Evolutionary conservation across 257 asterid genomes (phyloP).

Genomic region (Nicotiana noctiflora): DNA sequence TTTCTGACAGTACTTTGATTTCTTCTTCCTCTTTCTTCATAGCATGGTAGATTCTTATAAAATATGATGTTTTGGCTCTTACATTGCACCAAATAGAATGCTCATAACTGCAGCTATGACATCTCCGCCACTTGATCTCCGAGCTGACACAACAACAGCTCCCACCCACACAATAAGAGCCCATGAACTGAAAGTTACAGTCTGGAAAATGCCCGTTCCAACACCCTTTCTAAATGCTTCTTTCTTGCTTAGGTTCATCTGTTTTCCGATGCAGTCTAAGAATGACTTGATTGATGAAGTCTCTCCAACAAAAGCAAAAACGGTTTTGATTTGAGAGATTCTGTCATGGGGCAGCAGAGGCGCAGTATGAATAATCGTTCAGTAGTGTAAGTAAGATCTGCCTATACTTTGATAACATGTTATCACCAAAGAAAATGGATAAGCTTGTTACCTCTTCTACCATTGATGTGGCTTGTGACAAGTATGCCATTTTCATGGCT

Average conservation of each 20-base stretch:
- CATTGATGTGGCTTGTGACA: conserved; percentile 66
- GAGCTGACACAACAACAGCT: conserved; percentile 56
- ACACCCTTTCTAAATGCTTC: conserved; percentile 72
- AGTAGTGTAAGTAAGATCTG: background rate
- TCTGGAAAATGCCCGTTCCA: conserved; percentile 77
- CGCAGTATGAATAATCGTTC: background rate
- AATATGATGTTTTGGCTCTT: conserved; percentile 20
- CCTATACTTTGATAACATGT: background rate
- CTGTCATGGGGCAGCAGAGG: conserved; percentile 31
- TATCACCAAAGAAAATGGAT: background rate
- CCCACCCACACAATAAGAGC: conserved; percentile 80
- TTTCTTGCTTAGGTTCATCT: conserved; percentile 34
- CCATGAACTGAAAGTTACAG: conserved; percentile 73
- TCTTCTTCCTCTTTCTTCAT: background rate
- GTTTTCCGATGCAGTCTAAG: conserved; percentile 51
- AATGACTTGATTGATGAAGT: conserved; percentile 48
- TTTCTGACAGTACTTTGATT: background rate
- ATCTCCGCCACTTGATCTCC: conserved; percentile 65
- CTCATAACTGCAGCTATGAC: conserved; percentile 90
- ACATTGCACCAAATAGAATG: conserved; percentile 90
- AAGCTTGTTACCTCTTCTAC: conserved; percentile 59
- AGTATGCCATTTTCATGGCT: conserved; percentile 44
- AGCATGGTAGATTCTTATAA: background rate
- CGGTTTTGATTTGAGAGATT: conserved; percentile 82
- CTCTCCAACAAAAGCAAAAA: conserved; percentile 78